These are phyloP conservation scores for Aspergillus novofumigatus DNA, from an alignment of 2,329 filamentous ascomycete genomes.

Conservation along the genomic window DNA sequence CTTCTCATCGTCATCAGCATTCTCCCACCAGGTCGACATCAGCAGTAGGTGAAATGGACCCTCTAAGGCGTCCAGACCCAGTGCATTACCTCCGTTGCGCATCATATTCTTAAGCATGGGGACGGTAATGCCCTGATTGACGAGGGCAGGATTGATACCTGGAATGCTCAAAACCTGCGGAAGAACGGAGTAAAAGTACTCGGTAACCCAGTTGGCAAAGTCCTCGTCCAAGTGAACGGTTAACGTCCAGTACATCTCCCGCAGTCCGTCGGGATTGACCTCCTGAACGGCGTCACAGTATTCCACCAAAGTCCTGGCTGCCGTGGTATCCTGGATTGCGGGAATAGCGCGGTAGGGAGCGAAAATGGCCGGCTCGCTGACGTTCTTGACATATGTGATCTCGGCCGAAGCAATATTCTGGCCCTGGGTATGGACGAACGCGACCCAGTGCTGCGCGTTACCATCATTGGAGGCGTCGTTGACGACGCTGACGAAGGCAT, in stretches of 20 bases:
- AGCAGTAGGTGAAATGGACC: slow-evolving; percentile 19
- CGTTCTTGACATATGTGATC: slow-evolving; percentile 38
- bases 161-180: neutral
- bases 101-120: slow-evolving; percentile 26
- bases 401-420: slow-evolving; percentile 25
- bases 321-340: slow-evolving; percentile 26
- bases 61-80: slow-evolving; percentile 2
- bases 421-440: slow-evolving; percentile 24
- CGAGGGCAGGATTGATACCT: slow-evolving; percentile 9
- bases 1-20: slow-evolving; percentile 28
- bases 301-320: slow-evolving; percentile 24
- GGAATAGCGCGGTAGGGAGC: slow-evolving; percentile 32
- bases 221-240: slow-evolving; percentile 27
- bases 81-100: slow-evolving; percentile 10
- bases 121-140: slow-evolving; percentile 32
- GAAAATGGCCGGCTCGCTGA: slow-evolving; percentile 33
- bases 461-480: slow-evolving; percentile 22
- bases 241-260: slow-evolving; percentile 30
- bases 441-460: slow-evolving; percentile 33
- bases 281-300: slow-evolving; percentile 32
- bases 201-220: slow-evolving; percentile 18
- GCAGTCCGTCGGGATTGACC: slow-evolving; percentile 29
- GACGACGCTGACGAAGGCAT: slow-evolving; percentile 30
- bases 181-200: slow-evolving; percentile 1
- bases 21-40: slow-evolving; percentile 28